A percentile compares a stretch with the other conserved stretches of the same genome.
These are phyloP conservation scores for Fusarium newnesense DNA, from an alignment of 2,329 filamentous ascomycete genomes.

Conservation along the genomic window DNA sequence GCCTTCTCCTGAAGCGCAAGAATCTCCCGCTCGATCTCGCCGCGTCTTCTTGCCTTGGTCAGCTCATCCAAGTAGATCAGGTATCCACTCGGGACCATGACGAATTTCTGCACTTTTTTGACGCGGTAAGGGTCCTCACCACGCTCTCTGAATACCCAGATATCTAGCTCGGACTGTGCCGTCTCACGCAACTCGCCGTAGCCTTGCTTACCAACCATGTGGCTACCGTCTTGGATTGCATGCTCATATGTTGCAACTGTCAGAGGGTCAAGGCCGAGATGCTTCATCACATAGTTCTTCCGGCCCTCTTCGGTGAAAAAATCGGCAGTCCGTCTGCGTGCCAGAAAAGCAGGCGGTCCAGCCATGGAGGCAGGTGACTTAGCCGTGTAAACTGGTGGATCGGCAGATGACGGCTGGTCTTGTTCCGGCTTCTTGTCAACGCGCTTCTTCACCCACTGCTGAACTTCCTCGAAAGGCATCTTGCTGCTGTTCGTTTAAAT, in stretches of 20 bases:
- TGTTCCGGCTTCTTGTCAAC: background rate
- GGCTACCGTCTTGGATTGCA: accelerated
- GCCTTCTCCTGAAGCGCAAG: background rate
- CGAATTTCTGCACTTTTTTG: accelerated
- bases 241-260: background rate
- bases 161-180: accelerated
- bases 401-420: accelerated
- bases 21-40: accelerated
- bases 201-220: background rate
- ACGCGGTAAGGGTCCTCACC: background rate
- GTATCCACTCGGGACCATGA: background rate
- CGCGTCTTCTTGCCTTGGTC: background rate
- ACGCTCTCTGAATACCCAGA: background rate
- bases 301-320: background rate
- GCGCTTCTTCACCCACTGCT: background rate
- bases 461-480: accelerated
- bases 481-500: accelerated
- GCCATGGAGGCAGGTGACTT: background rate
- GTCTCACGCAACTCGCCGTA: accelerated
- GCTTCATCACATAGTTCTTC: background rate
- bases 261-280: accelerated
- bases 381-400: accelerated
- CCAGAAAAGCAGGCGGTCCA: background rate
- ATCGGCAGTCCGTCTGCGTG: accelerated
- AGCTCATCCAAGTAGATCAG: background rate